Evolutionary conservation across 192 early-diverging fungal genomes (phyloP).

Genomic region (Chytriomyces hyalinus): DNA sequence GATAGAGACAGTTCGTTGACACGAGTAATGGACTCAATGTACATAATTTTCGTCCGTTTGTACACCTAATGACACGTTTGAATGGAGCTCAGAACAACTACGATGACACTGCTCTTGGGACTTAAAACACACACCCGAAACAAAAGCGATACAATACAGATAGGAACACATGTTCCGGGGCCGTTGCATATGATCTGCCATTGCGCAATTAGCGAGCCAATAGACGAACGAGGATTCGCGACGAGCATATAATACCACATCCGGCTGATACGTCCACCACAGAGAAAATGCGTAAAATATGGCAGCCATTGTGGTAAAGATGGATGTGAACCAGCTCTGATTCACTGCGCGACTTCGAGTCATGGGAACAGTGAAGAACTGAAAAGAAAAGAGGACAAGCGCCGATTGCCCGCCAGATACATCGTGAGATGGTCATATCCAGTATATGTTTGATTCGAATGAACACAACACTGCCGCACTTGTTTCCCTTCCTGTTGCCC

Average conservation of each 20-base stretch:
- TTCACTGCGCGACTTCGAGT: slow-evolving; percentile 78
- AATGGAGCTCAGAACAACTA: too few species aligned
- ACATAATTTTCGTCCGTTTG: slow-evolving; percentile 69
- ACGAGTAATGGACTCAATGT: slow-evolving; percentile 92
- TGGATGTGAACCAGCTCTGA: slow-evolving; percentile 67
- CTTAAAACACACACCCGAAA: slow-evolving; percentile 47
- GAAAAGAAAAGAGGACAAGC: background rate
- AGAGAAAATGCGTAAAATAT: slow-evolving; percentile 25
- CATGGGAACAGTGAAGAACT: slow-evolving; percentile 45
- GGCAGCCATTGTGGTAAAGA: slow-evolving; percentile 50
- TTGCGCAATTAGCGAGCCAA: background rate
- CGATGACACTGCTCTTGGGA: too few species aligned
- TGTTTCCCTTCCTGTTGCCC: background rate
- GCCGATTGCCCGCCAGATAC: too few species aligned
- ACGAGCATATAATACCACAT: slow-evolving; percentile 55
- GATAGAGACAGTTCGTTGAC: slow-evolving; percentile 85
- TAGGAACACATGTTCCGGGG: slow-evolving; percentile 84
- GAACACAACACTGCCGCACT: too few species aligned
- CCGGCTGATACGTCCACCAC: slow-evolving; percentile 53
- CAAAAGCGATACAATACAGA: slow-evolving; percentile 66
- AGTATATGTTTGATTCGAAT: too few species aligned
- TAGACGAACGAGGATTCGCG: background rate
- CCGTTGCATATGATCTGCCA: slow-evolving; percentile 83
- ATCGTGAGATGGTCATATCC: background rate
- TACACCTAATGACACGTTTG: background rate